phyloP scores from a whole-genome alignment of 495 filamentous ascomycete species.

The Geoglossum glabrum region DNA sequence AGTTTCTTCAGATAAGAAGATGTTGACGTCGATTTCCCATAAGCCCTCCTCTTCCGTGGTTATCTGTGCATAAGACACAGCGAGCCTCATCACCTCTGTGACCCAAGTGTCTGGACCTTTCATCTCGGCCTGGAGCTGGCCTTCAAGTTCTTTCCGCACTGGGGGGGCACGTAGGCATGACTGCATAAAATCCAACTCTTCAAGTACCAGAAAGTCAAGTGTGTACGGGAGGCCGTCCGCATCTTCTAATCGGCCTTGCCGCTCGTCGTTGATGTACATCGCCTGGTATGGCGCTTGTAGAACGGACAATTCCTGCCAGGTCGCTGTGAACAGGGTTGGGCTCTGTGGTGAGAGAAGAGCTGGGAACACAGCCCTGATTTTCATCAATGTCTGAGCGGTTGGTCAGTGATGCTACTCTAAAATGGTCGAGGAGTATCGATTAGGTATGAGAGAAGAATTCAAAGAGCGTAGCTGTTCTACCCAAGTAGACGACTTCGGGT shows the following conservation, averaged over 20 bases:
- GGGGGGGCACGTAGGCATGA: constrained; percentile 62
- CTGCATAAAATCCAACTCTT: constrained; percentile 86
- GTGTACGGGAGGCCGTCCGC: constrained; percentile 82
- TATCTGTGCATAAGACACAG: constrained; percentile 78
- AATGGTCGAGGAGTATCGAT: neutral
- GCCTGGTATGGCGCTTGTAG: constrained; percentile 51
- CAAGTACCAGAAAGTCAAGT: constrained; percentile 79
- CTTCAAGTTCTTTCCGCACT: constrained; percentile 66
- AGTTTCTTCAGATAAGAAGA: constrained; percentile 88
- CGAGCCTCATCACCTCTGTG: constrained; percentile 58
- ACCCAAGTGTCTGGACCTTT: constrained; percentile 44
- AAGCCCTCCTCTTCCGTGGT: constrained; percentile 79
- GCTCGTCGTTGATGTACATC: constrained; percentile 67
- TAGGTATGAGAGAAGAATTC: neutral
- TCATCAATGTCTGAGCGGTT: constrained; percentile 53
- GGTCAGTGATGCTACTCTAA: neutral
- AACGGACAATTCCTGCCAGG: constrained; percentile 66
- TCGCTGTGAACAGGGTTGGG: constrained; percentile 54
- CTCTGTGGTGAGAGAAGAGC: constrained; percentile 62
- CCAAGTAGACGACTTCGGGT: too few species aligned
- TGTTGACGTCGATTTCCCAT: constrained; percentile 90
- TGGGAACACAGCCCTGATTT: constrained; percentile 68
- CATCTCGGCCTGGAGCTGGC: constrained; percentile 40
- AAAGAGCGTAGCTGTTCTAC: too few species aligned
- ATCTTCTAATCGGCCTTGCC: constrained; percentile 76